Evolutionary conservation across 805 yeast genomes (phyloP).

Genomic region (Priceomyces carsonii): DNA sequence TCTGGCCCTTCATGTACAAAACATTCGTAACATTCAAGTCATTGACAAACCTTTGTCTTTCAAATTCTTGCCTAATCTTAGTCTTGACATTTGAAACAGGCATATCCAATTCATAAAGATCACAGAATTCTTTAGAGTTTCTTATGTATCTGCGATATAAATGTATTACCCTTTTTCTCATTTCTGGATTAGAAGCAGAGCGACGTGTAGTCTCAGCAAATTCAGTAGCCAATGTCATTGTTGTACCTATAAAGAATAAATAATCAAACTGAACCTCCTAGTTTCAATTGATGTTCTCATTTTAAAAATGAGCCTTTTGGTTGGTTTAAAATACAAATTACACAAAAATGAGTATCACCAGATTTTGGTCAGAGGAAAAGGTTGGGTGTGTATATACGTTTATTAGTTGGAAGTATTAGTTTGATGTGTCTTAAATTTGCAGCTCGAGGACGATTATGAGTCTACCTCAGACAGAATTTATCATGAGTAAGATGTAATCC

Average conservation of each 20-base stretch:
- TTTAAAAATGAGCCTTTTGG: conserved; percentile 20
- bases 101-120: conserved; percentile 70
- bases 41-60: conserved; percentile 73
- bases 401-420: too few relatives aligned
- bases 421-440: too few relatives aligned
- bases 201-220: conserved; percentile 80
- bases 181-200: conserved; percentile 58
- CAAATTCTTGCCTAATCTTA: conserved; percentile 86
- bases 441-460: too few relatives aligned
- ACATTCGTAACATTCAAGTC: conserved; percentile 68
- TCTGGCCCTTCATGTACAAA: conserved; percentile 77
- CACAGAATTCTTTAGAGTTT: conserved; percentile 58
- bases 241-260: conserved; percentile 3
- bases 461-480: too few relatives aligned
- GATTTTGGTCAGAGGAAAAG: too few relatives aligned
- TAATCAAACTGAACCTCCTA: too few relatives aligned
- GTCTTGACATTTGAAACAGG: conserved; percentile 80
- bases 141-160: conserved; percentile 73
- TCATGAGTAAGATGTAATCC: too few relatives aligned
- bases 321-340: conserved; percentile 16
- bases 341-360: conserved; percentile 4
- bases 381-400: too few relatives aligned
- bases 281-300: conserved; percentile 2
- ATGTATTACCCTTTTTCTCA: conserved; percentile 62
- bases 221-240: conserved; percentile 71